Evolutionary conservation across 257 asterid genomes (phyloP).

Genomic region (Cynanchum wilfordii): DNA sequence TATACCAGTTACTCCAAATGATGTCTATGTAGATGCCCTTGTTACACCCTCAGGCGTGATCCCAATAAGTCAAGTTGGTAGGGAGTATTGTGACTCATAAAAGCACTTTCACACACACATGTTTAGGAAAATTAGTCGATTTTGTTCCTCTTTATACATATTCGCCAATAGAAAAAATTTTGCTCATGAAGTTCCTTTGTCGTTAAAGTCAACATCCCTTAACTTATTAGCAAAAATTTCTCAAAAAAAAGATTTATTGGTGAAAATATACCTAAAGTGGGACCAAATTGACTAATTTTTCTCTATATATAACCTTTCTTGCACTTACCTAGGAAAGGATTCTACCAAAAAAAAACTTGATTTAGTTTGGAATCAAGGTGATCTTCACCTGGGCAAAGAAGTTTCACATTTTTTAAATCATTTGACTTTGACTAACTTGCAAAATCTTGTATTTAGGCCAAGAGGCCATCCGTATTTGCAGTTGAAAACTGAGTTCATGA

Average conservation of each 20-base stretch:
- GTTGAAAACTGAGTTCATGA: neutral
- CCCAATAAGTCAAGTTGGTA: conserved; percentile 54
- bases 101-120: neutral
- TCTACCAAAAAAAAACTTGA: neutral
- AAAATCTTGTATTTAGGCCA: too few relatives aligned
- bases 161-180: too few relatives aligned
- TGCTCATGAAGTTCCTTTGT: too few relatives aligned
- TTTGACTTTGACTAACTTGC: neutral
- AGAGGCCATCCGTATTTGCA: too few relatives aligned
- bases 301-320: neutral
- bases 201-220: too few relatives aligned
- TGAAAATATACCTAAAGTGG: too few relatives aligned
- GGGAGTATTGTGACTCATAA: conserved; percentile 4
- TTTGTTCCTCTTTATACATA: too few relatives aligned
- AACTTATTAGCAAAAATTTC: too few relatives aligned
- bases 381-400: neutral
- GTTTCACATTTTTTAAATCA: neutral
- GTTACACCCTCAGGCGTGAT: conserved; percentile 69
- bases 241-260: too few relatives aligned
- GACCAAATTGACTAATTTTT: too few relatives aligned
- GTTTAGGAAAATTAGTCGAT: too few relatives aligned
- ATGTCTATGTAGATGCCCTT: conserved; percentile 70
- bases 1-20: conserved; percentile 74
- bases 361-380: neutral
- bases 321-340: neutral